These are phyloP conservation scores for Aspergillus diversus DNA, from an alignment of 495 filamentous ascomycete species.

Conservation along the genomic window DNA sequence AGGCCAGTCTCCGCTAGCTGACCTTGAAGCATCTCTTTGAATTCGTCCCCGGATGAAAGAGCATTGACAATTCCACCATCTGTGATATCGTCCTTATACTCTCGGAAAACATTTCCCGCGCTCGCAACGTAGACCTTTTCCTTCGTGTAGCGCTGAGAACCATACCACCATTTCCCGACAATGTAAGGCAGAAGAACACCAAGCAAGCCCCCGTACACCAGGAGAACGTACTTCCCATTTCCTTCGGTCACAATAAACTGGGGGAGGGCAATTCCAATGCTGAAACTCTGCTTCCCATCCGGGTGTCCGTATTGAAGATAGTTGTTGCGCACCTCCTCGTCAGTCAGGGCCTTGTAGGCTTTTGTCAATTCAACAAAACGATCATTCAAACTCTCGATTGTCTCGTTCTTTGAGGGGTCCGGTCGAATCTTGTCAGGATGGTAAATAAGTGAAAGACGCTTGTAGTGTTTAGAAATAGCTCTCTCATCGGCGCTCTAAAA, in stretches of 20 bases:
- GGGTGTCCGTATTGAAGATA: constrained; percentile 94
- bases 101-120: constrained; percentile 89
- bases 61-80: constrained; percentile 79
- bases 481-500: constrained; percentile 78
- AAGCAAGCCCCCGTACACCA: constrained; percentile 83
- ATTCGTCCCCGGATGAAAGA: constrained; percentile 83
- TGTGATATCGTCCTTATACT: constrained; percentile 81
- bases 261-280: constrained; percentile 95
- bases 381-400: constrained; percentile 79
- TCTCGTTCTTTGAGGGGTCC: constrained; percentile 86
- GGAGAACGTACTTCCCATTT: constrained; percentile 91
- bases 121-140: constrained; percentile 90
- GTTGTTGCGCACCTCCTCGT: constrained; percentile 96
- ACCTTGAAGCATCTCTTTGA: constrained; percentile 70
- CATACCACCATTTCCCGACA: constrained; percentile 98
- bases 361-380: constrained; percentile 93
- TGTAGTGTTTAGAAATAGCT: constrained; percentile 87
- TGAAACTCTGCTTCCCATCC: constrained; percentile 96
- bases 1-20: constrained; percentile 74
- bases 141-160: constrained; percentile 86
- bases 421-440: constrained; percentile 91
- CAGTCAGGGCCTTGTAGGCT: constrained; percentile 95
- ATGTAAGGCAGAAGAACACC: constrained; percentile 90
- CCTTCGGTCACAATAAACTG: constrained; percentile 91
- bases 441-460: constrained; percentile 78